Base-by-base conservation (phyloP, 225 moss, liverwort and hornwort species). In the Sphagnum tenellum region DNA sequence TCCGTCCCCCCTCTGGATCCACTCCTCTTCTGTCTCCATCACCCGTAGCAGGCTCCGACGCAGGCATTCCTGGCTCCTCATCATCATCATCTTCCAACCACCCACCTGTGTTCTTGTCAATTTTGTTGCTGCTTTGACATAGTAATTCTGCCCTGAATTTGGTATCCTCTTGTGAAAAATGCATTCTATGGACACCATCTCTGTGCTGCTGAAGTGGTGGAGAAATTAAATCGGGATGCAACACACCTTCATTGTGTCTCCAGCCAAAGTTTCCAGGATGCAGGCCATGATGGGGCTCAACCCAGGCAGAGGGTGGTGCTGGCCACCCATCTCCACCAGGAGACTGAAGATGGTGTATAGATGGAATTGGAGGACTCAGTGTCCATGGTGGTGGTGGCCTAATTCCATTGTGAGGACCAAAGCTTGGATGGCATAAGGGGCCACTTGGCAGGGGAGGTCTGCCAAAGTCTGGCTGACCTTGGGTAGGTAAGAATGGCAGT, bases 401-500 rank as follows among this genome's bases (percentile, higher is more conserved):
- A 2, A 63, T 48, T 3, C 48, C 48, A 11, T 48, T 48, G 5
- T 48, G 63, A 7, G 12, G 47, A 9, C 48, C 48, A 63, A 11
- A 48, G 0, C 48, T n/a, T 14, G 48, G 63, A 12, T 63, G 63
- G 46, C 62, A 49, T 12, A 13, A 48, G 2, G 63, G 63, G 12
- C 50, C 50, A 63, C 63, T 49, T 63, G 63, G 50, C 52, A 52
- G 52, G 5, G 49, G 48, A 6, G 62, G 62, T n/a, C 63, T 63
- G 4, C 48, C 63, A 63, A 63, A 49, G 12, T 50, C 50, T 4
- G 50, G 63, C 12, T 63, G 63, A 50, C 46, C 48, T 7, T 49
- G 48, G 48, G 48, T 7, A 13, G 48, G 49, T 13, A 4, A n/a
- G 12, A 49, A 49, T 12, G 49, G 48, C n/a, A 7, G 48, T 7